Evolutionary conservation across 768 basidiomycete genomes (phyloP).

Genomic region (Lactarius hatsudake): DNA sequence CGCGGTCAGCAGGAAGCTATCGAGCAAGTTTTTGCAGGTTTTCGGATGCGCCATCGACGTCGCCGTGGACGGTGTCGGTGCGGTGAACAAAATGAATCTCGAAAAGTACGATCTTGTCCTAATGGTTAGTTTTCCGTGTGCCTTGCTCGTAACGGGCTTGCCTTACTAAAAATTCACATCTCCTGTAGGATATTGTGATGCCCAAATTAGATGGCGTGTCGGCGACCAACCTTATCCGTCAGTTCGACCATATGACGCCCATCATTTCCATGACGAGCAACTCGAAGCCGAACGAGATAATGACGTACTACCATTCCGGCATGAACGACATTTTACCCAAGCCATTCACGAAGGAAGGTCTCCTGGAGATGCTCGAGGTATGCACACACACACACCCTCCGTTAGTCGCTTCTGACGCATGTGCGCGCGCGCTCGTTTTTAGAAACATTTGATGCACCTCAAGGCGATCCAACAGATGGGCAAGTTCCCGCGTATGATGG

Average conservation of each 20-base stretch:
- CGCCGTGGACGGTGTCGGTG: constrained; percentile 88
- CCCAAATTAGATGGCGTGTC: constrained; percentile 83
- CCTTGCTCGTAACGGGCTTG: neutral
- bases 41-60: constrained; percentile 95
- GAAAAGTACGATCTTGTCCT: constrained; percentile 95
- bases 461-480: constrained; percentile 28
- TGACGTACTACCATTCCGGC: constrained; percentile 85
- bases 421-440: constrained; percentile 2
- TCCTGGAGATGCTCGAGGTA: constrained; percentile 91
- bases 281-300: constrained; percentile 87
- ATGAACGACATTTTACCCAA: constrained; percentile 98
- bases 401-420: neutral
- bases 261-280: constrained; percentile 99
- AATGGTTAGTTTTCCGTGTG: constrained; percentile 61
- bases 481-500: constrained; percentile 24
- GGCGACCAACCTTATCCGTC: constrained; percentile 89
- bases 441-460: constrained; percentile 31
- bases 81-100: constrained; percentile 94
- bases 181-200: constrained; percentile 87
- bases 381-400: constrained; percentile 14
- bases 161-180: constrained; percentile 4
- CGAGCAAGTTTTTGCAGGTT: constrained; percentile 91
- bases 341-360: constrained; percentile 92
- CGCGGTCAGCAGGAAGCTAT: constrained; percentile 81
- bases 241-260: constrained; percentile 93